These are phyloP conservation scores for Colletotrichum spaethianum DNA, from an alignment of 2,329 filamentous ascomycete species.

Conservation along the genomic window DNA sequence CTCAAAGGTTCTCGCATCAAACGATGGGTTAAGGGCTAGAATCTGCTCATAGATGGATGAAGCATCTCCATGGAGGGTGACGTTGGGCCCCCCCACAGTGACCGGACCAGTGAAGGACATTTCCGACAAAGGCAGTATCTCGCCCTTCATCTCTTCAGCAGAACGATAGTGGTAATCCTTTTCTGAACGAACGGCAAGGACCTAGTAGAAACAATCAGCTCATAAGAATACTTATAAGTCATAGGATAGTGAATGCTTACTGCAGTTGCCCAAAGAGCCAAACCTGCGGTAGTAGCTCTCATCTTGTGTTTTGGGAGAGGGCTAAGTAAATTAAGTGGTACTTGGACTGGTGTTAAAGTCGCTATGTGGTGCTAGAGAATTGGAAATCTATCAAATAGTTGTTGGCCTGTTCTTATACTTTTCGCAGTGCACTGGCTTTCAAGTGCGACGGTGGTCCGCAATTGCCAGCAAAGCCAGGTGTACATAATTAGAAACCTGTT, in stretches of 20 bases:
- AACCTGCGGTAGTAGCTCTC: background rate
- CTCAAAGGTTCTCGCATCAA: background rate
- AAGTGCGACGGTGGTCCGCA: background rate
- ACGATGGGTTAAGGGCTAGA: conserved; percentile 16
- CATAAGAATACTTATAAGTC: background rate
- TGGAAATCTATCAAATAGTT: background rate
- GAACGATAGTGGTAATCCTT: conserved; percentile 11
- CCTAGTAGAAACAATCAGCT: background rate
- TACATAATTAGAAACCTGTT: background rate
- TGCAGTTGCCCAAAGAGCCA: conserved; percentile 17
- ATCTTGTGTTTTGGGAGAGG: background rate
- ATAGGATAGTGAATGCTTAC: background rate
- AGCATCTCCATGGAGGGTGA: conserved; percentile 32
- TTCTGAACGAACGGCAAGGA: background rate
- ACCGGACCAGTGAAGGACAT: conserved; percentile 25
- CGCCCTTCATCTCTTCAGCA: conserved; percentile 8
- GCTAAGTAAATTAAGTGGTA: background rate
- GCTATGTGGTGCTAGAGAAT: background rate
- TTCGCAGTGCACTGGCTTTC: background rate
- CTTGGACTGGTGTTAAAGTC: background rate
- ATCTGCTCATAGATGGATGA: conserved; percentile 25
- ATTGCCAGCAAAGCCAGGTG: background rate
- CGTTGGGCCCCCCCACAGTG: conserved; percentile 13
- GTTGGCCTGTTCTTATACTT: background rate
- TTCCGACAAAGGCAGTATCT: conserved; percentile 1